phyloP scores from a whole-genome alignment of 176 grass and related monocot genomes.

The Carex parvula region DNA sequence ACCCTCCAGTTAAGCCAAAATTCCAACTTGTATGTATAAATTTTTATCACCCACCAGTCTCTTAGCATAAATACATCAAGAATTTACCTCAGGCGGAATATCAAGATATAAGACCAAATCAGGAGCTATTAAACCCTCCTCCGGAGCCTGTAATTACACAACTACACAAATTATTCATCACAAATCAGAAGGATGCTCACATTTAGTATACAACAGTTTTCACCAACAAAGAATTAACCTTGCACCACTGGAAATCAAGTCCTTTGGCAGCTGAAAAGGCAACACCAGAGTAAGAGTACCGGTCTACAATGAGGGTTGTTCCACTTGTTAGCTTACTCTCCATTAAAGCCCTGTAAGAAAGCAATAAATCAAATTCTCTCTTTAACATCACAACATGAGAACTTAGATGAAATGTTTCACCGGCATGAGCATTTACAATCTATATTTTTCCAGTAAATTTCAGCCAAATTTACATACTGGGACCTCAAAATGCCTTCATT shows the following conservation, averaged over 20 bases:
- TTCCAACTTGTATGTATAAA: neutral
- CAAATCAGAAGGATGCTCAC: neutral
- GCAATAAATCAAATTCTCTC: neutral
- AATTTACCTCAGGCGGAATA: constrained; percentile 81
- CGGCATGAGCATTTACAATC: too few species aligned
- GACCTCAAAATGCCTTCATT: too few species aligned
- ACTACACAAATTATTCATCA: neutral
- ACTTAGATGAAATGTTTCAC: neutral
- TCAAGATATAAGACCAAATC: constrained; percentile 91
- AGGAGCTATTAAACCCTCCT: constrained; percentile 75
- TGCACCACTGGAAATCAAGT: constrained; percentile 48
- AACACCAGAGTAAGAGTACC: constrained; percentile 50
- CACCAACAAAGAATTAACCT: constrained; percentile 30
- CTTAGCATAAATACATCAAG: constrained; percentile 1
- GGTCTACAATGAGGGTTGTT: constrained; percentile 47
- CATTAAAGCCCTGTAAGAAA: constrained; percentile 56
- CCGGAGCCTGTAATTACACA: constrained; percentile 50
- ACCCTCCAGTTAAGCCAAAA: neutral
- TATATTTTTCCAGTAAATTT: too few species aligned
- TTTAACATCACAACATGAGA: neutral
- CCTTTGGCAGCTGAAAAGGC: constrained; percentile 55
- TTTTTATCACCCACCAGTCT: neutral
- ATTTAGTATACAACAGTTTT: neutral
- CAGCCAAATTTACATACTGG: too few species aligned
- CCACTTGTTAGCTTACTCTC: constrained; percentile 76